Conservation (phyloP, 371 early-diverging fungal genomes). For the Funneliformis caledonium region DNA sequence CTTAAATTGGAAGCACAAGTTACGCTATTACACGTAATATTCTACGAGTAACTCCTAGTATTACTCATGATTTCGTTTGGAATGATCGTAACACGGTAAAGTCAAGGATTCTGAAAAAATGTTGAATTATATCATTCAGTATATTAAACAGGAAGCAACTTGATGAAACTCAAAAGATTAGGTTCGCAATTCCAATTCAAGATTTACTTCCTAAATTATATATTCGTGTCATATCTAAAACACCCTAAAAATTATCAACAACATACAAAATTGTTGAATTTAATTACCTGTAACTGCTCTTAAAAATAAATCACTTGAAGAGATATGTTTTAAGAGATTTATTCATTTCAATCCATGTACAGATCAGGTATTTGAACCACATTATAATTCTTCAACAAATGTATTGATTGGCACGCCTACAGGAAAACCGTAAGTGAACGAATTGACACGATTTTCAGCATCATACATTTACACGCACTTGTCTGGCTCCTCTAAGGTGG, state of each 20-base stretch:
- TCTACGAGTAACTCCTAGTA: conserved; percentile 75
- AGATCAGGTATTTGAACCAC: conserved; percentile 96
- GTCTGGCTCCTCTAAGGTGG: conserved; percentile 47
- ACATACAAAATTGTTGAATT: conserved; percentile 87
- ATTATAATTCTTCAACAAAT: conserved; percentile 88
- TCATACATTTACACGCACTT: too few relatives aligned
- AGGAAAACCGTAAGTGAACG: conserved; percentile 60
- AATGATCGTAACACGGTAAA: conserved; percentile 82
- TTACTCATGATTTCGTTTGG: conserved; percentile 91
- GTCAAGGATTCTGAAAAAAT: conserved; percentile 71
- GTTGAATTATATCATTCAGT: conserved; percentile 61
- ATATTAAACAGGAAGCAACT: conserved; percentile 55
- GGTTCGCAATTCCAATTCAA: conserved; percentile 85
- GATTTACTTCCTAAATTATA: conserved; percentile 90
- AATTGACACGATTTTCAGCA: too few relatives aligned
- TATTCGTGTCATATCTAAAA: conserved; percentile 89
- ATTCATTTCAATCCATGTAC: conserved; percentile 96
- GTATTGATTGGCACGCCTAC: conserved; percentile 97
- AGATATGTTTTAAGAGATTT: conserved; percentile 79
- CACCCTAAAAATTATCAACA: conserved; percentile 80
- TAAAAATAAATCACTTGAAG: conserved; percentile 78
- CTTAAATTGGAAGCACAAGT: conserved; percentile 79
- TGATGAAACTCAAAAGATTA: conserved; percentile 65
- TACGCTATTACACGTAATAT: conserved; percentile 91
- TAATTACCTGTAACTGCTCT: conserved; percentile 85